Evolutionary conservation across 495 filamentous ascomycete genomes (phyloP), one percentile per base, ranked within the genome.

Genomic region (Talaromyces proteolyticus): DNA sequence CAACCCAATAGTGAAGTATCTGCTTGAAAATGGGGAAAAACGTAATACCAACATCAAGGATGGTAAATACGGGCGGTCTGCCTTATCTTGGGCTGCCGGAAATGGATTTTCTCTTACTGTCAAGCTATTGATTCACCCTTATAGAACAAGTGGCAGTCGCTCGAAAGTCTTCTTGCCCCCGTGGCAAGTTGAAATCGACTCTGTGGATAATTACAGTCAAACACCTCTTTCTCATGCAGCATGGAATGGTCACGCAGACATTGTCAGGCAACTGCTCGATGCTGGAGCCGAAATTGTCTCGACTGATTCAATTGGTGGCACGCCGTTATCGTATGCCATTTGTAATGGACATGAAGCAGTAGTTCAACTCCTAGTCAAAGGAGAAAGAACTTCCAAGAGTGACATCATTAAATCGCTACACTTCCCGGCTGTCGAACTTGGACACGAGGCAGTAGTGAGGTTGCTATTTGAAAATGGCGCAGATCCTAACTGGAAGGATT

Each of bases 261-360:
- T 58, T 16, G 50, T 63, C 11, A 16, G 24, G 11, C 18, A 56
- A 20, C 53, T 69, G 3, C 50, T 65, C 2, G 17, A 59, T 5
- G 25, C 52, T 36, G 56, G 56, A 2, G 61, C 55, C 21, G 12
- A 46, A 17, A 25, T 42, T 24, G 51, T 53, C 19, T 11, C 16
- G 19, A n/a, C 47, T 6, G 59, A 63, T 25, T 21, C 38, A n/a
- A 22, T 12, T n/a, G 63, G 60, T 10, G 25, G 57, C 36, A 54
- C 49, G 22, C 53, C 63, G 0, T 24, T 69, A 12, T 60, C 65
- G 50, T 45, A 57, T 17, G 64, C 60, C 25, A 58, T 62, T 21
- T 20, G 17, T 4, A 23, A 19, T 44, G 61, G 65, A 7, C 53
- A 66, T 44, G 41, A 26, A 2, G 55, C 54, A 12, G 49, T 59